These are phyloP conservation scores for Staphylotrichum longicolle DNA, from an alignment of 495 filamentous ascomycete species.

Conservation along the genomic window DNA sequence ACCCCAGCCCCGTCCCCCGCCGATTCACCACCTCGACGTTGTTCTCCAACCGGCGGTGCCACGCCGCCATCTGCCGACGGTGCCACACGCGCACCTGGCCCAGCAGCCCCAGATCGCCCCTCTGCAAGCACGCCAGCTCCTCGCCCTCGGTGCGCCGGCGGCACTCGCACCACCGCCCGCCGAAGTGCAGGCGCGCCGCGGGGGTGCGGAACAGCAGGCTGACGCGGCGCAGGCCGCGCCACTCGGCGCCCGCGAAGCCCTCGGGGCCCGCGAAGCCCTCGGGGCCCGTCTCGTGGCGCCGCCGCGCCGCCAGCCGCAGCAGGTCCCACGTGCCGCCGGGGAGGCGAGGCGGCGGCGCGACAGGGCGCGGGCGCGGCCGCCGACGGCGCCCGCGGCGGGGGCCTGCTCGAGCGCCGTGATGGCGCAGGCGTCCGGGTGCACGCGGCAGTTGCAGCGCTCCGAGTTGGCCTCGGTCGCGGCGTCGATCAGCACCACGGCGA, in stretches of 20 bases:
- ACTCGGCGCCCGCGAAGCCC: neutral
- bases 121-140: neutral
- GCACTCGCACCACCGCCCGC: neutral
- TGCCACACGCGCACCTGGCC: neutral
- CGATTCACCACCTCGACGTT: neutral
- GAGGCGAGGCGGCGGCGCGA: neutral
- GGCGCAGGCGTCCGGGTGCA: neutral
- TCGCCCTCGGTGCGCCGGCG: neutral
- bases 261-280: neutral
- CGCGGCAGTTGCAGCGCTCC: conserved; percentile 1
- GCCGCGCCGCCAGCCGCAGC: neutral
- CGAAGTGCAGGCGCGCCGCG: neutral
- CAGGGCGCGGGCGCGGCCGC: too few species aligned
- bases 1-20: neutral
- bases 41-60: neutral
- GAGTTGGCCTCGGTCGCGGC: neutral
- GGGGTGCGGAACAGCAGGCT: neutral
- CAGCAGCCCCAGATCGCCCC: neutral
- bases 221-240: neutral
- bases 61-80: neutral
- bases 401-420: neutral
- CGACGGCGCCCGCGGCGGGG: neutral
- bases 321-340: neutral
- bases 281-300: neutral
- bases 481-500: neutral